Base-by-base conservation (phyloP, 805 yeast species). In the Saturnispora halmiae region DNA sequence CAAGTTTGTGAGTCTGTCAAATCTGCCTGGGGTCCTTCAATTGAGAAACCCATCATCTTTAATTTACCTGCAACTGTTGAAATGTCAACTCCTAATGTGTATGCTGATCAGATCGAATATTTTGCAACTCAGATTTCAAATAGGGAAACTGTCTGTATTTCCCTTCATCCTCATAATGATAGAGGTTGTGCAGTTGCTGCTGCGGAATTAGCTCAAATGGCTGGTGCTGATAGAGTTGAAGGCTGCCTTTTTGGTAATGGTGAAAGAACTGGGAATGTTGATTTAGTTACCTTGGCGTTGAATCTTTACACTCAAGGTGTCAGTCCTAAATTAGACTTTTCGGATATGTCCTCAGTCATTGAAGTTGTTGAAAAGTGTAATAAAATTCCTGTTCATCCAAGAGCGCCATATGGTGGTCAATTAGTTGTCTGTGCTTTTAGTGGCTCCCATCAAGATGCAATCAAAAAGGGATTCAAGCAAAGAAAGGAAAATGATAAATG, bases 161-260 rank as follows among this genome's bases (percentile, higher is more conserved):
- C 92, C 11, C 70, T 83, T 42, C 94, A 82, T 59, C 83, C 86
- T 25, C 94, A 82, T 61, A 82, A 82, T 51, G 92, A 82, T 62
- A 72, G 94, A 54, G 94, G 94, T 18, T 82, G 90, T 58, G 88
- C 83, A 11, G 88, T 82, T n/a, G 92, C 90, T 9, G 92, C 92
- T 27, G 80, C 87, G 3, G 94, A 82, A 61, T 70, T 82, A 42
- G 94, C 83, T 34, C 79, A 77, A 54, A 54, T 82, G 61, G 94
- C 86, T 3, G 94, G 94, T 40, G 94, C 86, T n/a, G 86, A 82
- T 58, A 73, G 94, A 59, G 82, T 82, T 20, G 94, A 82, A 61
- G 94, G 94, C 18, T 82, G 90, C 63, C 63, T 82, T 36, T 82
- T 82, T 52, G 94, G 92, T 38, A 82, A 82, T 54, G 92, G 94